Evolutionary conservation across 2,329 filamentous ascomycete genomes (phyloP).

Genomic region (Escovopsis weberi): DNA sequence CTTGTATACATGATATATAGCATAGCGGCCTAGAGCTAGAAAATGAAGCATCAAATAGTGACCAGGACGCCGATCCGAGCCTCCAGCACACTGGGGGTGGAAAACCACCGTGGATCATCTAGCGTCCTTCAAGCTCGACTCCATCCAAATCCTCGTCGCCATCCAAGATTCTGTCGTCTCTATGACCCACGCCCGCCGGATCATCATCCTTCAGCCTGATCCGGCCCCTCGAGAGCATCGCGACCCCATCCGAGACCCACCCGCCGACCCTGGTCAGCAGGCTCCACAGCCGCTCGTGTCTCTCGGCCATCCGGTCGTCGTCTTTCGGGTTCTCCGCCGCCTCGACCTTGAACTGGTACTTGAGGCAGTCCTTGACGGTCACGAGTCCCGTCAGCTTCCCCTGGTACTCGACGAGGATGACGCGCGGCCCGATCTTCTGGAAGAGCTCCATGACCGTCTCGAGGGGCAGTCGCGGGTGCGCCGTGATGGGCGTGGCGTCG

Average conservation of each 20-base stretch:
- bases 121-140: slow-evolving; percentile 28
- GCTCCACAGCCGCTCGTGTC: slow-evolving; percentile 52
- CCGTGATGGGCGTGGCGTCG: slow-evolving; percentile 77
- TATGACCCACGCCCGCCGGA: slow-evolving; percentile 22
- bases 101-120: neutral
- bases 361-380: slow-evolving; percentile 92
- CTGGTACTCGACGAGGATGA: slow-evolving; percentile 84
- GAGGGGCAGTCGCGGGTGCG: slow-evolving; percentile 78
- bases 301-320: slow-evolving; percentile 38
- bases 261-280: slow-evolving; percentile 35
- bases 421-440: slow-evolving; percentile 89
- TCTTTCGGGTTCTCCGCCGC: slow-evolving; percentile 60
- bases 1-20: too few relatives aligned
- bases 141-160: slow-evolving; percentile 29
- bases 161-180: slow-evolving; percentile 29
- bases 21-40: too few relatives aligned
- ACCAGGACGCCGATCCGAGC: slow-evolving; percentile 2
- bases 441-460: slow-evolving; percentile 99
- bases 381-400: slow-evolving; percentile 74
- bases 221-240: slow-evolving; percentile 38
- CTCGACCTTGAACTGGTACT: slow-evolving; percentile 95
- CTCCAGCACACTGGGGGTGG: too few relatives aligned
- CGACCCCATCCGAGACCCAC: slow-evolving; percentile 45
- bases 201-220: slow-evolving; percentile 35
- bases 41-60: neutral